Conservation (phyloP, 2,329 filamentous ascomycete genomes). For the Biscogniauxia mediterranea region DNA sequence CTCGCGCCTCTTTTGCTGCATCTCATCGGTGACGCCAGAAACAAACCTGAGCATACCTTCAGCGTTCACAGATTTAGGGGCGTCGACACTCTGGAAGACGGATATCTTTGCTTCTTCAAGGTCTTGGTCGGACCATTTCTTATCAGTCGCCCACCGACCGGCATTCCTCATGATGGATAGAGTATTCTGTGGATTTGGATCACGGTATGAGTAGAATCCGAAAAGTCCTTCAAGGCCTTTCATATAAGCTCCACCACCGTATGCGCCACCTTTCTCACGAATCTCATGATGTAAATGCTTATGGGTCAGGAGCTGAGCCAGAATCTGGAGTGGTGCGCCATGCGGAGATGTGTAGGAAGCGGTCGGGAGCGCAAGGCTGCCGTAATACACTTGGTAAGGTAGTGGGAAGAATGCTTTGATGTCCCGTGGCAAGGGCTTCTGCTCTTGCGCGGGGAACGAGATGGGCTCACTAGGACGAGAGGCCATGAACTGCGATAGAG, state of each 20-base stretch:
- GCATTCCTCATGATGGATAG: conserved; percentile 80
- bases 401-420: conserved; percentile 86
- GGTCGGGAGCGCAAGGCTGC: conserved; percentile 76
- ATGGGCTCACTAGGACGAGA: conserved; percentile 49
- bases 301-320: conserved; percentile 90
- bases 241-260: conserved; percentile 86
- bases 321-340: conserved; percentile 79
- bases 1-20: conserved; percentile 82
- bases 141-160: conserved; percentile 79
- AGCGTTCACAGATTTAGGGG: conserved; percentile 79
- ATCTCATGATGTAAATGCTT: conserved; percentile 97
- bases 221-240: conserved; percentile 80
- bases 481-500: conserved; percentile 69
- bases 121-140: conserved; percentile 77
- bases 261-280: conserved; percentile 94
- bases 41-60: conserved; percentile 88
- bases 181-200: conserved; percentile 90
- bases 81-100: conserved; percentile 89
- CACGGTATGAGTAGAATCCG: conserved; percentile 94
- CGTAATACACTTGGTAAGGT: conserved; percentile 97
- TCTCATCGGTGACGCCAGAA: conserved; percentile 79
- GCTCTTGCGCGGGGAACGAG: conserved; percentile 36
- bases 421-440: conserved; percentile 42
- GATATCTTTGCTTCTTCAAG: conserved; percentile 95
- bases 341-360: conserved; percentile 76